phyloP scores from a whole-genome alignment of 2,329 filamentous ascomycete species.

The Hypoxylon sp. region DNA sequence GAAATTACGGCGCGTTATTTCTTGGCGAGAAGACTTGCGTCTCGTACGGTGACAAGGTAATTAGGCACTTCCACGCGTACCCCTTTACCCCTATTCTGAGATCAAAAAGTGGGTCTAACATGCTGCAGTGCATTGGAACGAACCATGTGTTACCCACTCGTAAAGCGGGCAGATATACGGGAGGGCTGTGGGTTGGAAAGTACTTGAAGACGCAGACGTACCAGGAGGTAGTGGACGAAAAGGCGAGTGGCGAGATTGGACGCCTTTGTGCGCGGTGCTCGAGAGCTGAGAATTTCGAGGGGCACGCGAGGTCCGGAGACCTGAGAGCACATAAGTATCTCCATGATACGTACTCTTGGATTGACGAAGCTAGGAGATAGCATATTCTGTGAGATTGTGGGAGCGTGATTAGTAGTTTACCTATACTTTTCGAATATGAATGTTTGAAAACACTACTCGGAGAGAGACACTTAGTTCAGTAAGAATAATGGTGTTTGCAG shows the following conservation, averaged over 20 bases:
- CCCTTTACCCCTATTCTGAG: background rate
- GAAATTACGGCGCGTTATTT: constrained; percentile 66
- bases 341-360: constrained; percentile 61
- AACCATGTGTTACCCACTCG: constrained; percentile 69
- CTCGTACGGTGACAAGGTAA: constrained; percentile 67
- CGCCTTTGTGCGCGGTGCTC: constrained; percentile 65
- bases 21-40: constrained; percentile 68
- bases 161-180: constrained; percentile 64
- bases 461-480: no score
- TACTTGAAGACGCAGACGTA: constrained; percentile 68
- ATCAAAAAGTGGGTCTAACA: background rate
- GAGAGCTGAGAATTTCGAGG: constrained; percentile 67
- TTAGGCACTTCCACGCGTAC: constrained; percentile 12
- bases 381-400: background rate
- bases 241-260: constrained; percentile 65
- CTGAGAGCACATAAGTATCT: constrained; percentile 62
- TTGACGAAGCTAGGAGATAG: constrained; percentile 50
- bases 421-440: no score
- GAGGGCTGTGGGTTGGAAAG: constrained; percentile 70
- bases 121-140: constrained; percentile 64
- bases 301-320: constrained; percentile 67
- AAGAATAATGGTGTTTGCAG: background rate
- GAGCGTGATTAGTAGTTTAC: no score
- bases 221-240: constrained; percentile 62
- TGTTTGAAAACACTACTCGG: no score